Evolutionary conservation across 805 yeast genomes (phyloP), one percentile per base, ranked within the genome.

Genomic region (Suhomyces prunicola): DNA sequence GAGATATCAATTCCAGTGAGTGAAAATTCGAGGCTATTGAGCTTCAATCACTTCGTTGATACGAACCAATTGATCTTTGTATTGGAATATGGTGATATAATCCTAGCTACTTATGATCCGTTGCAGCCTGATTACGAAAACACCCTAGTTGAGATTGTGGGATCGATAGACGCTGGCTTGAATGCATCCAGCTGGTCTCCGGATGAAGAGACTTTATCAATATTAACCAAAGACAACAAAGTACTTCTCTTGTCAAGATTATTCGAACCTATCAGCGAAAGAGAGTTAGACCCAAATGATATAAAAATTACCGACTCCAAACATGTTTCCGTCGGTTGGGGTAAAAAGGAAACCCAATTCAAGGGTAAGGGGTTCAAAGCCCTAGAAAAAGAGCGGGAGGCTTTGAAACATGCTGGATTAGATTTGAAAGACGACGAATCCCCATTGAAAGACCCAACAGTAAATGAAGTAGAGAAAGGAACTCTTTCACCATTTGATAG

Each of bases 281-380:
- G 77, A 52, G 67, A 70, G 29, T 69, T 91, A 54, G 69, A 78
- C 46, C 72, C 80, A 0, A 79, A 78, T 7, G 99, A 94, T 66
- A 76, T 92, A 46, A 65, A 68, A 41, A 70, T 74, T 41, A 71
- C 82, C 48, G 73, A 77, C 31, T 85, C 91, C 1, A 86, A 85
- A 59, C 97, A 94, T 65, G 97, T 94, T 36, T 86, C 93, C 26
- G 97, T 94, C 44, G 99, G 99, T 24, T 94, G 99, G 99, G 99
- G 99, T 64, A 88, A 87, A 56, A 86, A 87, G 60, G 98, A 93
- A 68, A 94, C 99, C 0, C 99, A 94, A 71, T 94, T 94, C 69
- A 85, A 87, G 69, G 99, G 99, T 49, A 86, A 82, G 63, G 99
- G 99, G 57, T 94, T 88, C 29, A 86, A 86, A 62, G 90, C 88